Evolutionary conservation across 2,329 filamentous ascomycete species (phyloP).

Genomic region (Botrytis fabae): DNA sequence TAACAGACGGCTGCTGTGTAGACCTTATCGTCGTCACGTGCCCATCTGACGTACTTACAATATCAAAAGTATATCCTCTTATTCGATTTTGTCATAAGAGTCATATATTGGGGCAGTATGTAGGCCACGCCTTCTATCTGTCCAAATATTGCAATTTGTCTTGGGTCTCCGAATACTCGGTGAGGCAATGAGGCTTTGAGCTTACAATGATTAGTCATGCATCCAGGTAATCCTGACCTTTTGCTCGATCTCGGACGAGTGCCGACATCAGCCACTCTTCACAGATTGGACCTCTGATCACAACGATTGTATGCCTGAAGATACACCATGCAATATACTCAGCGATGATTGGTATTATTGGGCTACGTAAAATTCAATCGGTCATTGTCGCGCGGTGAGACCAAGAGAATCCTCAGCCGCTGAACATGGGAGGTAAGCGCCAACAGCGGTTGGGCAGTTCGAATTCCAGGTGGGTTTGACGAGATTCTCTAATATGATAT

Average conservation of each 20-base stretch:
- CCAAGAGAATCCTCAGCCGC: constrained; percentile 17
- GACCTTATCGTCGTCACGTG: background rate
- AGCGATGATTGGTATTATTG: background rate
- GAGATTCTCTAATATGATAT: background rate
- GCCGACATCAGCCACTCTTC: background rate
- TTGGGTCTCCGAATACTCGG: background rate
- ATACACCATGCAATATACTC: background rate
- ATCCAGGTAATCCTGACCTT: background rate
- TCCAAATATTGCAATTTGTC: background rate
- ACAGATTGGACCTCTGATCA: background rate
- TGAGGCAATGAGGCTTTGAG: constrained; percentile 11
- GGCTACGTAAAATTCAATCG: background rate
- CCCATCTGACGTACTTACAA: background rate
- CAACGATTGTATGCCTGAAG: background rate
- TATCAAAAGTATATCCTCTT: constrained; percentile 7
- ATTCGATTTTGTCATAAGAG: background rate
- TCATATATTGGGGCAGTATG: background rate
- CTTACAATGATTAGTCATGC: constrained; percentile 11
- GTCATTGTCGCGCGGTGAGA: background rate
- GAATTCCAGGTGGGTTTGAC: background rate
- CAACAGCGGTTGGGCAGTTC: background rate
- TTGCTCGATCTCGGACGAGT: background rate
- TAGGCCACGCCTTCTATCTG: background rate
- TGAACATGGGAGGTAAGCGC: constrained; percentile 18
- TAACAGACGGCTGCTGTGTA: background rate